Base-by-base conservation (phyloP, 2,329 filamentous ascomycete genomes). In the Fusarium algeriense region DNA sequence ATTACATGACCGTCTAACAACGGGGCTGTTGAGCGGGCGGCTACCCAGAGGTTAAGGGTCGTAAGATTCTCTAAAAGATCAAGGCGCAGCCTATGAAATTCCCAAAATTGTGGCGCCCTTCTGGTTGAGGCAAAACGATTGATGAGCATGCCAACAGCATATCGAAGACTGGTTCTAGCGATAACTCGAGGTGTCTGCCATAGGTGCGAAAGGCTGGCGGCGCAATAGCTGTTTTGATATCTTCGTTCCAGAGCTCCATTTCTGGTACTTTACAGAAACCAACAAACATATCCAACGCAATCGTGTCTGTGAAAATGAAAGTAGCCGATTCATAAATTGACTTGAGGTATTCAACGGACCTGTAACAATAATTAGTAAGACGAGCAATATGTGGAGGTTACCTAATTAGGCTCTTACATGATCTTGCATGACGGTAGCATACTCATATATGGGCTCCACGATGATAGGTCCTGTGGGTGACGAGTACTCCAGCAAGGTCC, bases 101-200 rank as follows among this genome's bases (percentile, higher is more conserved):
- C 61, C 7, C 49, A 17, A 28, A 28, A 15, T n/a, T 6, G 19
- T 64, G 61, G 17, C 55, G 61, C 35, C 60, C 61, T 32, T 64
- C 34, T 20, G 19, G 5, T 23, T 23, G 8, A 15, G 50, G 26
- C 3, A 32, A 12, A 9, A 54, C 11, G 11, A 49, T 44, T 5
- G 56, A 54, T 19, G 56, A 40, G 30, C 49, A 60, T 13, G 49
- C 6, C 4, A 65, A 4, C n/a, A 35, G 7, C 15, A 45, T 35
- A 32, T n/a, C 49, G 13, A 7, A 60, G 4, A 61, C 44, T 19
- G 56, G 49, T 1, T 40, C 12, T 20, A 61, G 38, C 4, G 56
- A 55, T 50, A 65, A n/a, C 37, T 65, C 62, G 12, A 65, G n/a
- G 17, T 55, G 56, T 55, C 10, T 44, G 30, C 56, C 61, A 44